These are phyloP conservation scores for Musa beccarii DNA, from an alignment of 176 grass and related monocot genomes.

Conservation along the genomic window DNA sequence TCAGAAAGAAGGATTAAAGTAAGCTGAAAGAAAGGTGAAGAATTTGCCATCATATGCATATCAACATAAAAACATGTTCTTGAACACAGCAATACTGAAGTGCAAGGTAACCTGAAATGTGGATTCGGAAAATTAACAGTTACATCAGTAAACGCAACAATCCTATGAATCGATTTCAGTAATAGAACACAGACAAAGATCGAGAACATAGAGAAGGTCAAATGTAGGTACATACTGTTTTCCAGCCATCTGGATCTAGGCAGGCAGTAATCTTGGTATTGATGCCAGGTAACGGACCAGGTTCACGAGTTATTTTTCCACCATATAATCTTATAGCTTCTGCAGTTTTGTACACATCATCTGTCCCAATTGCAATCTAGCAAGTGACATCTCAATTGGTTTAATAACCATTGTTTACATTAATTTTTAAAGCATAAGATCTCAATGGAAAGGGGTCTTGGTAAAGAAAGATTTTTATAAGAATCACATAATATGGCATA, in stretches of 20 bases:
- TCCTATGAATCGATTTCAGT: too few relatives aligned
- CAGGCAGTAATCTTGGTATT: slow-evolving; percentile 89
- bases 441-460: too few relatives aligned
- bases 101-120: too few relatives aligned
- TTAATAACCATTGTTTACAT: too few relatives aligned
- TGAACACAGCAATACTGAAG: too few relatives aligned
- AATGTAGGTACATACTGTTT: slow-evolving; percentile 53
- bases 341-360: slow-evolving; percentile 97
- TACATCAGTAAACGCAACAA: too few relatives aligned
- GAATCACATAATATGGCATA: neutral
- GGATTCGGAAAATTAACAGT: too few relatives aligned
- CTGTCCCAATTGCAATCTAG: slow-evolving; percentile 90
- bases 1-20: too few relatives aligned
- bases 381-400: neutral
- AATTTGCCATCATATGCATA: too few relatives aligned
- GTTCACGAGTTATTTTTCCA: slow-evolving; percentile 70
- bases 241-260: slow-evolving; percentile 93
- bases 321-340: slow-evolving; percentile 63
- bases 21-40: too few relatives aligned
- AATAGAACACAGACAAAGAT: neutral
- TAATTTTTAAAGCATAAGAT: neutral
- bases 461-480: too few relatives aligned
- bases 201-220: neutral
- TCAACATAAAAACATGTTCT: too few relatives aligned
- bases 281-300: slow-evolving; percentile 90